phyloP scores from a whole-genome alignment of 768 basidiomycete species.

The Phanerochaete sordida region DNA sequence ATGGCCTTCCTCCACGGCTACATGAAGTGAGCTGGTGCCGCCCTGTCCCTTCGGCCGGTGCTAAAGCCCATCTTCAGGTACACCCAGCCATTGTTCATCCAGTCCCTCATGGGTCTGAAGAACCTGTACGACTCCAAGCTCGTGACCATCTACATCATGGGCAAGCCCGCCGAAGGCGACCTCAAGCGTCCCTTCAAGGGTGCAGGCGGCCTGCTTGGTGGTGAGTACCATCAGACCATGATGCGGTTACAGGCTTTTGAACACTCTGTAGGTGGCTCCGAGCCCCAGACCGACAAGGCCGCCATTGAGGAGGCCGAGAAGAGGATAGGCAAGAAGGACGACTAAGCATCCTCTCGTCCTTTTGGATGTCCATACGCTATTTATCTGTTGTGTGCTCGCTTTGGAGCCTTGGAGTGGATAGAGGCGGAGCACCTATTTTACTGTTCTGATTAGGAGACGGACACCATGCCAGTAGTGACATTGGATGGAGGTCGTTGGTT shows the following conservation, averaged over 20 bases:
- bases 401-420: background rate
- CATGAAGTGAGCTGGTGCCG: constrained; percentile 46
- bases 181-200: constrained; percentile 88
- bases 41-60: background rate
- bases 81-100: constrained; percentile 95
- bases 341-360: constrained; percentile 35
- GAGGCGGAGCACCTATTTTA: background rate
- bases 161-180: constrained; percentile 78
- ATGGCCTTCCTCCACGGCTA: constrained; percentile 84
- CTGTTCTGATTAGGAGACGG: background rate
- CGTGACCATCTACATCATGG: constrained; percentile 78
- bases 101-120: constrained; percentile 94
- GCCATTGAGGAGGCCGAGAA: constrained; percentile 89
- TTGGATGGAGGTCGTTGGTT: background rate
- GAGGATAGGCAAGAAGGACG: constrained; percentile 76
- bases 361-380: background rate
- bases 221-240: constrained; percentile 30
- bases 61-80: constrained; percentile 34
- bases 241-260: background rate
- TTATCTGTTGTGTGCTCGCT: background rate
- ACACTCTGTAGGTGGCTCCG: constrained; percentile 39
- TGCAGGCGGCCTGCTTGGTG: constrained; percentile 66
- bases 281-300: constrained; percentile 84
- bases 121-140: constrained; percentile 82
- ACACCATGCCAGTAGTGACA: background rate